Conservation (phyloP, 108 stramenopile genomes). For the Mayamaea pseudoterrestris region DNA sequence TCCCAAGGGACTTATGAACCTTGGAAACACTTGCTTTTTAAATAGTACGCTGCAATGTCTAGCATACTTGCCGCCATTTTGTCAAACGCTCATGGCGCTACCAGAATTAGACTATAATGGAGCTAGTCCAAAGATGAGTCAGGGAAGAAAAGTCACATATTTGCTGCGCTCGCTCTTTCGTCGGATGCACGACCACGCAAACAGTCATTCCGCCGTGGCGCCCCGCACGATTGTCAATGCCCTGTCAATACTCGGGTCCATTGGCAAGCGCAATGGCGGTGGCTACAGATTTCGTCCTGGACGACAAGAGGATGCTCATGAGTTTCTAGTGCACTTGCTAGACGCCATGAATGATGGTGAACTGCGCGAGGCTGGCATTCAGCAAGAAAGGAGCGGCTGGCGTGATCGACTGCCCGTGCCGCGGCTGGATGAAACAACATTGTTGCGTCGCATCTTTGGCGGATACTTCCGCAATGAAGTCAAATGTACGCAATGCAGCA, state of each 20-base stretch:
- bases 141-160: constrained; percentile 50
- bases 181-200: constrained; percentile 28
- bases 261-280: constrained; percentile 36
- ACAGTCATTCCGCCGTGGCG: constrained; percentile 21
- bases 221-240: constrained; percentile 57
- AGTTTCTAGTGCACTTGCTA: constrained; percentile 89
- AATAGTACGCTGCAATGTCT: constrained; percentile 93
- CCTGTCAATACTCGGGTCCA: constrained; percentile 39
- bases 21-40: constrained; percentile 96
- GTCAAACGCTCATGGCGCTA: constrained; percentile 50
- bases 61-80: constrained; percentile 76
- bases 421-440: constrained; percentile 84
- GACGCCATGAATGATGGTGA: constrained; percentile 85
- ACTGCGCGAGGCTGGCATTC: constrained; percentile 62
- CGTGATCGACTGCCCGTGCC: constrained; percentile 59
- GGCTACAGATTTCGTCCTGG: constrained; percentile 85
- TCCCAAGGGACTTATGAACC: constrained; percentile 62
- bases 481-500: constrained; percentile 70
- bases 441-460: constrained; percentile 87
- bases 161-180: constrained; percentile 34
- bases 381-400: constrained; percentile 66
- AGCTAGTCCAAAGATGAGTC: constrained; percentile 8
- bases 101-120: constrained; percentile 20
- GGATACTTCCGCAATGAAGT: constrained; percentile 86
- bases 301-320: constrained; percentile 96